phyloP scores from a whole-genome alignment of 805 yeast species.

The Wickerhamiella shivajii region DNA sequence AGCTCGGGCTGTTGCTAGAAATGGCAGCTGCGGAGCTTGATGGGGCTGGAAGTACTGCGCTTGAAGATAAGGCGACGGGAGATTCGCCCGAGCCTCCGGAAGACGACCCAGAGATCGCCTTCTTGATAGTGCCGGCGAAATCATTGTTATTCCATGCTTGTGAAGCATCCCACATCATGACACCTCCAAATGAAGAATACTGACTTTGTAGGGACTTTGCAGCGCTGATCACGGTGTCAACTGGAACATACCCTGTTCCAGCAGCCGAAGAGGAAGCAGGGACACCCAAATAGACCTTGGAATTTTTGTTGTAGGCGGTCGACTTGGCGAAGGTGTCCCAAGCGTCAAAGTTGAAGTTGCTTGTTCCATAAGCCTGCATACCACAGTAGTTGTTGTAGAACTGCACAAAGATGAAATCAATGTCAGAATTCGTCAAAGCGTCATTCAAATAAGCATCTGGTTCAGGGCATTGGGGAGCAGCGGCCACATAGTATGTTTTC shows the following conservation, averaged over 20 bases:
- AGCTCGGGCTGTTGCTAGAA: conserved; percentile 1
- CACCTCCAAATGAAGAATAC: conserved; percentile 40
- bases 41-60: conserved; percentile 21
- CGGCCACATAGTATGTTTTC: conserved; percentile 39
- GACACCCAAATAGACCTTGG: conserved; percentile 45
- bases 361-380: conserved; percentile 16
- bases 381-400: conserved; percentile 47
- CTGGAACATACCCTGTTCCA: conserved; percentile 39
- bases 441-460: conserved; percentile 39
- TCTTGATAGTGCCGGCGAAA: conserved; percentile 35
- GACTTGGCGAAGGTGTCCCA: conserved; percentile 39
- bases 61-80: conserved; percentile 42
- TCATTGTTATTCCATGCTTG: conserved; percentile 37
- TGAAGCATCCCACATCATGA: conserved; percentile 79
- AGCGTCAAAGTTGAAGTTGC: conserved; percentile 27
- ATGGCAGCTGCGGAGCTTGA: neutral
- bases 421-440: conserved; percentile 29
- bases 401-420: conserved; percentile 51
- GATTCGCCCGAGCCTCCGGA: no score
- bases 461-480: conserved; percentile 55
- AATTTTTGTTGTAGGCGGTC: conserved; percentile 35
- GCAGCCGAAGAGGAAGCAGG: conserved; percentile 45
- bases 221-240: conserved; percentile 19
- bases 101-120: conserved; percentile 22
- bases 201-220: conserved; percentile 13